A percentile compares a stretch with the other conserved stretches of the same genome.
These are phyloP conservation scores for Penicillium canescens DNA, from an alignment of 495 filamentous ascomycete species.

Conservation along the genomic window DNA sequence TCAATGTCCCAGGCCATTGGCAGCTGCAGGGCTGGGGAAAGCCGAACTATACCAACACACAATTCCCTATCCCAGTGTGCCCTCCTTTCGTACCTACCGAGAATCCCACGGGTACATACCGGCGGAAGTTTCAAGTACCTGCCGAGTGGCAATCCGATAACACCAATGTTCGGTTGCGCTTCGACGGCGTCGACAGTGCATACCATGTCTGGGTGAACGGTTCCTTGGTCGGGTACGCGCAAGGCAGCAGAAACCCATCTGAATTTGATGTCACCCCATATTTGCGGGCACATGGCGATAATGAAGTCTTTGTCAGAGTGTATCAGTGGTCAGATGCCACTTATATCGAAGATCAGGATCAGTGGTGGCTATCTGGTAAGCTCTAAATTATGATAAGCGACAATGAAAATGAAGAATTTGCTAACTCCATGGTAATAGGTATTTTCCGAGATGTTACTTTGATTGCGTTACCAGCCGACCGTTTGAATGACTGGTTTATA, in stretches of 20 bases:
- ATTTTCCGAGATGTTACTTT: constrained; percentile 71
- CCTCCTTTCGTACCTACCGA: constrained; percentile 59
- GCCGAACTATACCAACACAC: constrained; percentile 65
- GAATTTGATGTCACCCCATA: constrained; percentile 60
- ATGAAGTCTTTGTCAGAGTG: constrained; percentile 57
- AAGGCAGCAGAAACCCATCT: constrained; percentile 62
- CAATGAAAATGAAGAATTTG: not conserved
- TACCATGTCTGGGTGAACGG: constrained; percentile 67
- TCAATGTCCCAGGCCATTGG: constrained; percentile 69
- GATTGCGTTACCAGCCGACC: constrained; percentile 51
- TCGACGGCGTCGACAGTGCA: constrained; percentile 68
- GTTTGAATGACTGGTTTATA: constrained; percentile 61
- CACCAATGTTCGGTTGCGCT: constrained; percentile 54
- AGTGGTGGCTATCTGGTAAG: constrained; percentile 56
- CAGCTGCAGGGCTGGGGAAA: constrained; percentile 65
- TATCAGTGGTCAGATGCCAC: constrained; percentile 64
- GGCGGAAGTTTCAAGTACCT: constrained; percentile 52
- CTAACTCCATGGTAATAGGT: constrained; percentile 28
- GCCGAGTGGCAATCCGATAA: constrained; percentile 20
- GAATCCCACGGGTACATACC: constrained; percentile 65
- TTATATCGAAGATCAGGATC: constrained; percentile 67
- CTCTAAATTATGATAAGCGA: not conserved
- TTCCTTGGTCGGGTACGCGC: constrained; percentile 60
- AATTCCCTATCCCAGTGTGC: constrained; percentile 60
- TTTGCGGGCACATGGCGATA: constrained; percentile 39